A percentile compares a stretch with the other conserved stretches of the same genome.
These are phyloP conservation scores for Reutealis trisperma DNA, from an alignment of 345 rosid genomes.

Conservation along the genomic window DNA sequence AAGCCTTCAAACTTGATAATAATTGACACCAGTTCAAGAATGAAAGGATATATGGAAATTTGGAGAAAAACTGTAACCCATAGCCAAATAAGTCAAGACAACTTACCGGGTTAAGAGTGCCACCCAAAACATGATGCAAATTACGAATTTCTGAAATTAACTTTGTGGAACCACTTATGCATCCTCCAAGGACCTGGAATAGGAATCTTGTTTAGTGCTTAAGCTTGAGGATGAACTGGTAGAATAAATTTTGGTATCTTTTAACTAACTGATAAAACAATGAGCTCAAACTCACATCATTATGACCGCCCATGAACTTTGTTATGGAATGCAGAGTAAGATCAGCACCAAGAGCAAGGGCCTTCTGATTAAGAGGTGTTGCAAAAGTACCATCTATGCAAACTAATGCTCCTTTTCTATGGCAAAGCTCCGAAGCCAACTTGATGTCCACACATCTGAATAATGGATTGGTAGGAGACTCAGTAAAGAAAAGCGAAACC, in stretches of 20 bases:
- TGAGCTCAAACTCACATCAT: conserved; percentile 62
- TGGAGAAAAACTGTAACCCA: neutral
- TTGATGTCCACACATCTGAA: conserved; percentile 91
- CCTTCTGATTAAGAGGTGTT: conserved; percentile 95
- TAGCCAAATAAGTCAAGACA: conserved; percentile 2
- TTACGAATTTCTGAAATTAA: conserved; percentile 73
- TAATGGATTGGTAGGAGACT: conserved; percentile 97
- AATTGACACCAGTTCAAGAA: neutral
- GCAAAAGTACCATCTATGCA: conserved; percentile 99
- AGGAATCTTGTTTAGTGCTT: conserved; percentile 3
- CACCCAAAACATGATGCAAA: conserved; percentile 93
- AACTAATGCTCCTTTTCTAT: conserved; percentile 80
- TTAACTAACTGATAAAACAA: conserved; percentile 9
- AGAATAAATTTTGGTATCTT: neutral
- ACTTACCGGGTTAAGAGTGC: conserved; percentile 89
- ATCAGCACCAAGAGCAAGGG: conserved; percentile 95
- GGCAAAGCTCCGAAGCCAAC: conserved; percentile 86
- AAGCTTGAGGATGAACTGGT: neutral
- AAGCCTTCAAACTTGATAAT: neutral
- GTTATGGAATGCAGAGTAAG: conserved; percentile 90
- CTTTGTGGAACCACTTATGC: conserved; percentile 79
- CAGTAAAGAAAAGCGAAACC: conserved; percentile 92
- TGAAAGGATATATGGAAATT: neutral
- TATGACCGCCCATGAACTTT: conserved; percentile 92
- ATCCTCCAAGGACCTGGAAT: conserved; percentile 90